Percentiles rank a stretch among this genome's conserved stretches.
Evolutionary conservation across 1,284 basidiomycete genomes (phyloP).

Genomic region (Naganishia liquefaciens): DNA sequence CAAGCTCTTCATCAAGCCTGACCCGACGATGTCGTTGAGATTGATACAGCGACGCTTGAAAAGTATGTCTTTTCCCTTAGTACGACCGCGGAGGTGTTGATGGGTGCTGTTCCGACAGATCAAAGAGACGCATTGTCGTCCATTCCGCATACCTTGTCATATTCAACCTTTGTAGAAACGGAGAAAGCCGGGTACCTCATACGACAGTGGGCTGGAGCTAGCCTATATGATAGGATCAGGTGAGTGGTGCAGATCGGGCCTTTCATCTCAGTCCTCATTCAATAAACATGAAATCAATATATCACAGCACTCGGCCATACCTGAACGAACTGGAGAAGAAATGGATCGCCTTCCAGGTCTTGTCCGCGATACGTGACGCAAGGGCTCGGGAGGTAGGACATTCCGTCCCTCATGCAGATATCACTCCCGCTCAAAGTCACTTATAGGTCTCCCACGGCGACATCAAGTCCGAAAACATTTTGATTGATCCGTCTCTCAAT

Average conservation of each 20-base stretch:
- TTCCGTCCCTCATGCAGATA: not conserved
- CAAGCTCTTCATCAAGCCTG: slow-evolving; percentile 81
- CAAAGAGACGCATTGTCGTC: slow-evolving; percentile 82
- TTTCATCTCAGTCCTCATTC: not conserved
- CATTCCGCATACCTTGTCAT: slow-evolving; percentile 84
- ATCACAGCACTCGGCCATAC: slow-evolving; percentile 85
- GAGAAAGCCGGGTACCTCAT: slow-evolving; percentile 95
- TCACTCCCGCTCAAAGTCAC: slow-evolving; percentile 7
- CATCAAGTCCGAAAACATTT: slow-evolving; percentile 96
- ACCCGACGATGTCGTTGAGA: slow-evolving; percentile 67
- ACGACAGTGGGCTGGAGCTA: slow-evolving; percentile 91
- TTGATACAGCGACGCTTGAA: slow-evolving; percentile 70
- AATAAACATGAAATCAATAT: too few species aligned
- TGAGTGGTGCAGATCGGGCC: slow-evolving; percentile 52
- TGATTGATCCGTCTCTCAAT: slow-evolving; percentile 95
- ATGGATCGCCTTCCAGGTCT: slow-evolving; percentile 94
- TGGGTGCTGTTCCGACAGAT: slow-evolving; percentile 55
- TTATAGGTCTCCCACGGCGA: slow-evolving; percentile 86
- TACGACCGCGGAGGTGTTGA: not conserved
- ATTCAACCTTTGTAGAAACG: slow-evolving; percentile 89
- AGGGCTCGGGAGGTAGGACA: slow-evolving; percentile 63
- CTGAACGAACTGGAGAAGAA: slow-evolving; percentile 89
- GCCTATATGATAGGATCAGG: slow-evolving; percentile 97
- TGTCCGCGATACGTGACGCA: slow-evolving; percentile 80
- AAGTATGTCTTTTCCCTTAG: slow-evolving; percentile 54